Base-by-base conservation (phyloP, 2,329 filamentous ascomycete genomes). In the Ophidiomyces ophidiicola region DNA sequence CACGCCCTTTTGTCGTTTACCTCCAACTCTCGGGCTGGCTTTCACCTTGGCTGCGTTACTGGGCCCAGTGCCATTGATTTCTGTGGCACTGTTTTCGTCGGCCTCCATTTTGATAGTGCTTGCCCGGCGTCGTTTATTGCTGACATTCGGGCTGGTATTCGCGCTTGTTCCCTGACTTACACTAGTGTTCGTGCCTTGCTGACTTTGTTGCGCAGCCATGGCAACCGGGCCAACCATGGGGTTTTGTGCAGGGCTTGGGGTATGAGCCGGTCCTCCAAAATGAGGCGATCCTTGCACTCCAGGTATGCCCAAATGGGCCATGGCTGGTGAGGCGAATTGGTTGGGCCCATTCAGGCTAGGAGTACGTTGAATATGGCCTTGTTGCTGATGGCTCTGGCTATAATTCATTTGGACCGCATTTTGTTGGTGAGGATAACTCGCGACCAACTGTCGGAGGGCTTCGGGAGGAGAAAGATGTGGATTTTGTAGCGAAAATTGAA, bases 61-160 rank as follows among this genome's bases (percentile, higher is more conserved):
- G 12, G 51, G 44, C 11, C 48, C 58, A 23, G 57, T 50, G 23
- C 66, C 64, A 44, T 76, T 76, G 36, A 72, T 62, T 43, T 73
- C 68, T 18, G 53, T 41, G 20, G 55, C 58, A 39, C 48, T 52
- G 33, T 56, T 62, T 31, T 73, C 72, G 32, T 76, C 72, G 26
- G 59, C 64, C 49, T 77, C 74, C 38, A 69, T 58, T 54, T 78
- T 78, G 41, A 76, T 71, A 10, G 69, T 69, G 55, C 74, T 78
- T 18, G 68, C 58, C 44, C 75, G 63, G 44, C 75, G 68, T 43
- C 71, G 63, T 57, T 79, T 79, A 48, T 53, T 54, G 33, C 61
- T 69, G 30, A 75, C 67, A 48, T 73, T 76, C 2, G 75, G 75
- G 47, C 74, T 78, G 4, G 75, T 76, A 47, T 74, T 78, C 21